Evolutionary conservation across 2,329 filamentous ascomycete species (phyloP), one percentile per base, ranked within the genome.

Genomic region (Fusarium longipes): DNA sequence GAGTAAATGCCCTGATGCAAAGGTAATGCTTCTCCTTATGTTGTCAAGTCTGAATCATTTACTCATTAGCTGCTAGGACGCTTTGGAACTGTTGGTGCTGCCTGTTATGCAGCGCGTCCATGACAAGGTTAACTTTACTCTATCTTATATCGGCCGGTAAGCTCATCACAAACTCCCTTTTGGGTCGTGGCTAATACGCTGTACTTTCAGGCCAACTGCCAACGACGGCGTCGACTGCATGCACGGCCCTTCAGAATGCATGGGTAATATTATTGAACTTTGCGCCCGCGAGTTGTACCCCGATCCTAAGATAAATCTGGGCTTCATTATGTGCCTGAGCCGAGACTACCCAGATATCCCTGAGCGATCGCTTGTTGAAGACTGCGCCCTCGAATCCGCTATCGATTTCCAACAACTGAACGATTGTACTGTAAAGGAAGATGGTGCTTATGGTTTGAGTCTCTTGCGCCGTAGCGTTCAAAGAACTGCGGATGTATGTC

Each of bases 1-100:
- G 90, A 92, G 89, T 81, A 97, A 98, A 84, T 99, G 96, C 74
- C 94, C 95, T 0, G 96, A 99, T 79, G 93, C 96, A 3, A 86
- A 85, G 77, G 85, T 87, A 12, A 80, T 6, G 63, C 27, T 36
- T 30, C 6, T 43, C n/a, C 12, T 35, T 38, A 5, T 30, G 10
- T 36, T 17, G 17, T 39, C 27, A 38, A 9, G 12, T 33, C 29
- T 33, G 12, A 29, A 27, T 18, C 56, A 30, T 40, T 14, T 52
- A 17, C 51, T 73, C 40, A 73, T 55, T 24, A 29, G n/a, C 25
- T 45, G 17, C 15, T 61, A 86, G 83, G 91, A 93, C 75, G 97
- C 95, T 74, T 83, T 99, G 20, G 87, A 88, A 64, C 83, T 93
- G 61, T 81, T 99, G 71, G 85, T 99, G 24, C 81, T 98, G 17